phyloP scores from a whole-genome alignment of 331 rosid species.

The Rhamnella rubrinervis region DNA sequence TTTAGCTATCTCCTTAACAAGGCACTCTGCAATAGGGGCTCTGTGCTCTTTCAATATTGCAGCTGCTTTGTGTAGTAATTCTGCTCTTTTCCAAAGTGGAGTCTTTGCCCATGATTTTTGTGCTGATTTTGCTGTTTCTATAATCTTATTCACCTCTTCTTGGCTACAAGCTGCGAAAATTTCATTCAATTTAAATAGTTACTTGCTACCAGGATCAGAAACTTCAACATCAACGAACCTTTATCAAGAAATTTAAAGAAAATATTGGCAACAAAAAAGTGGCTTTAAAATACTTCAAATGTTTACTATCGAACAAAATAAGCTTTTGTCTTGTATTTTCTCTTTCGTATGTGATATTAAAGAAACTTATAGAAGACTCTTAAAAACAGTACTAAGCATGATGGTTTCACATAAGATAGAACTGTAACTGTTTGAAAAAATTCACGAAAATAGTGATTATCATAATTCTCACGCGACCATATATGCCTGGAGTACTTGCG shows the following conservation, averaged over 20 bases:
- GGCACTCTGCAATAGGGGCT: neutral
- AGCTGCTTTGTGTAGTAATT: neutral
- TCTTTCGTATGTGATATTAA: no score
- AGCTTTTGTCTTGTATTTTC: no score
- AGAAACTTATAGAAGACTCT: no score
- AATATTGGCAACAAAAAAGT: neutral
- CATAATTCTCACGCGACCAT: neutral
- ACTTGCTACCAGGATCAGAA: no score
- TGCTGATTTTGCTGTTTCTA: slow-evolving; percentile 46
- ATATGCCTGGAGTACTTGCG: no score
- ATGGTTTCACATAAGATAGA: no score
- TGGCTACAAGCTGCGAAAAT: slow-evolving; percentile 41
- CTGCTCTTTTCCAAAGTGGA: slow-evolving; percentile 2
- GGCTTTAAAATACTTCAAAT: neutral
- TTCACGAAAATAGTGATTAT: no score
- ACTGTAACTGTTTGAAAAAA: no score
- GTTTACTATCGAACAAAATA: neutral
- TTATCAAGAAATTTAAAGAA: neutral
- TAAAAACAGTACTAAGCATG: no score
- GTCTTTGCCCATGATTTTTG: slow-evolving; percentile 47
- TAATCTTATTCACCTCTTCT: slow-evolving; percentile 37
- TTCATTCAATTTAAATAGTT: neutral
- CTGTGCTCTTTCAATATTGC: neutral
- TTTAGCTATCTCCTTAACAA: neutral
- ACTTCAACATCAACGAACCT: neutral